These are phyloP conservation scores for Aspergillaceae sp. DNA, from an alignment of 2,329 filamentous ascomycete genomes.

Conservation along the genomic window DNA sequence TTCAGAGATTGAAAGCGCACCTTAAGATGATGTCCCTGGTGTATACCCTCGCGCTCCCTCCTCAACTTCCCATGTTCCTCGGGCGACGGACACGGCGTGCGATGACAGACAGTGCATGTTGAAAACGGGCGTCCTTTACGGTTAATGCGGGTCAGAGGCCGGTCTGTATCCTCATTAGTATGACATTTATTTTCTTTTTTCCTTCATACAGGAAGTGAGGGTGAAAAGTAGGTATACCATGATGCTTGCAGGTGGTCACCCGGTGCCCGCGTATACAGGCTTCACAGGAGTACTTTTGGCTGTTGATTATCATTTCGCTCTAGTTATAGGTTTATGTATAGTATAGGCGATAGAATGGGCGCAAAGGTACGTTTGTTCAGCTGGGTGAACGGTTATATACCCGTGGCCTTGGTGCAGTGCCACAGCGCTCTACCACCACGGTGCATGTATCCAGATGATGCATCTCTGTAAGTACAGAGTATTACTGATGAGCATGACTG, in stretches of 20 bases:
- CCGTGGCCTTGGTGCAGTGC: no score
- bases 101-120: constrained; percentile 81
- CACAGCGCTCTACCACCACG: no score
- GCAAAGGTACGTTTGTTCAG: no score
- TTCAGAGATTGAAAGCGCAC: constrained; percentile 1
- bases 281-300: constrained; percentile 94
- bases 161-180: constrained; percentile 50
- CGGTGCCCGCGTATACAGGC: constrained; percentile 94
- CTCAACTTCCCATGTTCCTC: constrained; percentile 68
- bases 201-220: neutral
- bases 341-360: constrained; percentile 29
- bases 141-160: constrained; percentile 85
- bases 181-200: neutral
- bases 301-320: constrained; percentile 67
- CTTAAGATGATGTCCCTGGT: constrained; percentile 21
- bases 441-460: no score
- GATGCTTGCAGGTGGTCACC: constrained; percentile 92
- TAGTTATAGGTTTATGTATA: neutral
- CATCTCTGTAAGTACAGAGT: no score
- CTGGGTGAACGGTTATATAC: no score
- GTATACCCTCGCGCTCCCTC: constrained; percentile 24
- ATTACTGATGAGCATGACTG: no score
- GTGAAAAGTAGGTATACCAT: constrained; percentile 48
- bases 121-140: constrained; percentile 95
- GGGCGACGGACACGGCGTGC: constrained; percentile 82